A percentile compares a stretch with the other conserved stretches of the same genome.
phyloP scores from a whole-genome alignment of 2,329 filamentous ascomycete species.

The Tolypocladium tundrense region DNA sequence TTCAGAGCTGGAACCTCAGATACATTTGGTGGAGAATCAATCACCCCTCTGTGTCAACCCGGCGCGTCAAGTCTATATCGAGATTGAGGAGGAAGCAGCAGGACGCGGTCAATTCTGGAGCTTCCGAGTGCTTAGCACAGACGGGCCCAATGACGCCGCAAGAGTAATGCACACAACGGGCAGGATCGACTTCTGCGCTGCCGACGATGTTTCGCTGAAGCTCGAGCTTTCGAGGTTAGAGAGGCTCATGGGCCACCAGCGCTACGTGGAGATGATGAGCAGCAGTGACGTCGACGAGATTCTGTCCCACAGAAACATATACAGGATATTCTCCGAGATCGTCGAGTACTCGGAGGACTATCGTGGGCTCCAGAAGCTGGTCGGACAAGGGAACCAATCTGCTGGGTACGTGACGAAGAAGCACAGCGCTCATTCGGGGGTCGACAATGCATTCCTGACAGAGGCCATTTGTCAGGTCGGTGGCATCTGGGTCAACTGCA shows the following conservation, averaged over 20 bases:
- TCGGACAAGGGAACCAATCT: neutral
- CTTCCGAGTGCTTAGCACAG: slow-evolving; percentile 1
- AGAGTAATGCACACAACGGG: neutral
- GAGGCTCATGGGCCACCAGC: slow-evolving; percentile 18
- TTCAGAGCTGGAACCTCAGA: slow-evolving; percentile 11
- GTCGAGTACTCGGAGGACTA: neutral
- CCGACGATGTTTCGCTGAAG: neutral
- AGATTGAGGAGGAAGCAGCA: slow-evolving; percentile 5
- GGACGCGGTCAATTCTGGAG: neutral
- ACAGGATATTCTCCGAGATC: neutral
- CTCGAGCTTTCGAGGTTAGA: slow-evolving; percentile 1
- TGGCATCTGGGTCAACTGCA: slow-evolving; percentile 1
- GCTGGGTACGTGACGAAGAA: neutral
- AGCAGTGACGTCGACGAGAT: slow-evolving; percentile 17
- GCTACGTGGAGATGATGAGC: slow-evolving; percentile 17
- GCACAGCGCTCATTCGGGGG: neutral
- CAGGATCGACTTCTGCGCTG: neutral
- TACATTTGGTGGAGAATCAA: slow-evolving; percentile 20
- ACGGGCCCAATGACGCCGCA: neutral
- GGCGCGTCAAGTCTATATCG: slow-evolving; percentile 17
- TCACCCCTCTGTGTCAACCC: slow-evolving; percentile 5
- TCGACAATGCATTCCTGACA: neutral
- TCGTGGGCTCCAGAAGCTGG: neutral
- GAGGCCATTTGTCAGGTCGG: neutral
- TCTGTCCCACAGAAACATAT: slow-evolving; percentile 7